Percentiles rank a stretch among this genome's conserved stretches.
These are phyloP conservation scores for Dothiorella sarmentorum DNA, from an alignment of 2,329 filamentous ascomycete genomes.

Conservation along the genomic window DNA sequence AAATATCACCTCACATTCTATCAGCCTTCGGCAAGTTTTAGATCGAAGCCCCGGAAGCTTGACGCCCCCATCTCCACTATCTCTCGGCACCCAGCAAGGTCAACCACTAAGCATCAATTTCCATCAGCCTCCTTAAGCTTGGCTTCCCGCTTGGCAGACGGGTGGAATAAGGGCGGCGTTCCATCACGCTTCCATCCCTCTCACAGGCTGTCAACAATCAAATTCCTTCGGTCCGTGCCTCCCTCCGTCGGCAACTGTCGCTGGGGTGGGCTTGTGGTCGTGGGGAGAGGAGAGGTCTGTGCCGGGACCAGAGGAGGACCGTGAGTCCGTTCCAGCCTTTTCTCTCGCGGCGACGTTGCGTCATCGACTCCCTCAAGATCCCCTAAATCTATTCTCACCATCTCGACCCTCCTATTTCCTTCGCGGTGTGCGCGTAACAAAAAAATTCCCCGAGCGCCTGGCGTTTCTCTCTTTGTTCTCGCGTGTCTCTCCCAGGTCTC, in stretches of 20 bases:
- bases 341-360: too few relatives aligned
- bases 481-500: background rate
- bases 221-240: constrained; percentile 6
- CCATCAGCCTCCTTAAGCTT: background rate
- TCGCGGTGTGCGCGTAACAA: too few relatives aligned
- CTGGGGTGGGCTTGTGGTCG: constrained; percentile 11
- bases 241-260: constrained; percentile 8
- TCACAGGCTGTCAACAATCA: too few relatives aligned
- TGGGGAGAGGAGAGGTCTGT: background rate
- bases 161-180: background rate
- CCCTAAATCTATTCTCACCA: background rate
- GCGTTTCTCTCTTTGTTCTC: background rate
- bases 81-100: background rate
- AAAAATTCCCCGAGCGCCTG: too few relatives aligned
- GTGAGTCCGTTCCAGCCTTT: background rate
- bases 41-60: background rate
- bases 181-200: background rate
- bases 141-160: background rate
- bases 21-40: background rate
- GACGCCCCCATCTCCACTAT: background rate
- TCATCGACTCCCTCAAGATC: background rate
- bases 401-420: too few relatives aligned
- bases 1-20: background rate
- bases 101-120: background rate
- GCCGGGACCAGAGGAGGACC: background rate